Evolutionary conservation across 2,329 filamentous ascomycete genomes (phyloP).

Genomic region (Pyrenochaeta sp.): DNA sequence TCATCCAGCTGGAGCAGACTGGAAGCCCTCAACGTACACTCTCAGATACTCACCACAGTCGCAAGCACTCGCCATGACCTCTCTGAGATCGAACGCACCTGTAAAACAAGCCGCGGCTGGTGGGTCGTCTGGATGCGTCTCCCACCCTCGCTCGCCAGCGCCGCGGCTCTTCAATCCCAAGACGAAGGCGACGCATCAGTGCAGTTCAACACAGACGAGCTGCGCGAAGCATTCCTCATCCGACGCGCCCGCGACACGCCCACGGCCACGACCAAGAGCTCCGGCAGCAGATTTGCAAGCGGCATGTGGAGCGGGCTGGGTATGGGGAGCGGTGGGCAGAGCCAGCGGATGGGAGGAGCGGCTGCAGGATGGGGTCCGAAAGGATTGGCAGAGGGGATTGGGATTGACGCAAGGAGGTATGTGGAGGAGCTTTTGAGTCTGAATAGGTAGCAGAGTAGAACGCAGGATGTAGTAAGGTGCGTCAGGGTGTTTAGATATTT

Average conservation of each 20-base stretch:
- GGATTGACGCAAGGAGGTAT: conserved; percentile 77
- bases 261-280: conserved; percentile 21
- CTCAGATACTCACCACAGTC: conserved; percentile 65
- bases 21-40: conserved; percentile 69
- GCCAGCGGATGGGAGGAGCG: conserved; percentile 45
- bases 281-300: conserved; percentile 35
- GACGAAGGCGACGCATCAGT: conserved; percentile 12
- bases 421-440: conserved; percentile 75
- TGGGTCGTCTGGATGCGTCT: conserved; percentile 72
- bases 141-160: conserved; percentile 31
- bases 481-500: no score
- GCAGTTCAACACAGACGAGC: conserved; percentile 36
- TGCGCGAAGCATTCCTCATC: conserved; percentile 54
- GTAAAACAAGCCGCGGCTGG: conserved; percentile 70
- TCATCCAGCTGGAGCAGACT: conserved; percentile 57
- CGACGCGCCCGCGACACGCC: conserved; percentile 48
- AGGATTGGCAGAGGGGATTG: conserved; percentile 74
- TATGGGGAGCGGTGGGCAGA: conserved; percentile 23
- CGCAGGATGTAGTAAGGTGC: no score
- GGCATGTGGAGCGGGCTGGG: conserved; percentile 43
- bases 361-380: conserved; percentile 64
- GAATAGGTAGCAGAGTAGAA: conserved; percentile 55
- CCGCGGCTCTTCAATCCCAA: conserved; percentile 8
- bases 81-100: conserved; percentile 64
- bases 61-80: conserved; percentile 55